phyloP scores from a whole-genome alignment of 2,329 filamentous ascomycete species.

The Pseudodiploospora longispora region DNA sequence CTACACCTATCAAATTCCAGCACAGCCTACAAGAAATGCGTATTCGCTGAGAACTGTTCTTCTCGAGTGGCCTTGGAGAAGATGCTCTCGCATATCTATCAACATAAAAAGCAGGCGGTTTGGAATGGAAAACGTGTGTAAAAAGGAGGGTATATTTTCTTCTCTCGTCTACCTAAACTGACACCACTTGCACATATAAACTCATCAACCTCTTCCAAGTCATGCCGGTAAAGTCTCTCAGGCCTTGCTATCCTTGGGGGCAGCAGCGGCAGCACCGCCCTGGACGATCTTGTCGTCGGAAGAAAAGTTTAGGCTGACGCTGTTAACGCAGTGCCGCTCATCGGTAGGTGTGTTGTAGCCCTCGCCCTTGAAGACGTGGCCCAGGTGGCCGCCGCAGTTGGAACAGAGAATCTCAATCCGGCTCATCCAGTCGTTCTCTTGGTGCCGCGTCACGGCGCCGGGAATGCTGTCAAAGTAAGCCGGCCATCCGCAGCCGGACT shows the following conservation, averaged over 20 bases:
- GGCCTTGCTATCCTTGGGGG: conserved; percentile 29
- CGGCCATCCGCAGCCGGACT: conserved; percentile 93
- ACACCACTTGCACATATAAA: no score
- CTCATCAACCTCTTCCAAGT: no score
- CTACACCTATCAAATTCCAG: no score
- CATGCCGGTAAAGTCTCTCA: conserved; percentile 7
- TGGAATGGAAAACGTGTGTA: no score
- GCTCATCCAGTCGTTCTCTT: conserved; percentile 75
- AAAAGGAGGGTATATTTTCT: no score
- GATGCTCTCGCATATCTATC: no score
- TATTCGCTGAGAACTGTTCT: no score
- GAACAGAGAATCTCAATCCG: conserved; percentile 90
- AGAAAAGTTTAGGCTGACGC: conserved; percentile 77
- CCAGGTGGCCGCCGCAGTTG: conserved; percentile 89
- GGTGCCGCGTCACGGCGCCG: conserved; percentile 76
- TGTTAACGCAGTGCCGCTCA: conserved; percentile 96
- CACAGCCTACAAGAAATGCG: no score
- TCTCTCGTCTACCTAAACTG: no score
- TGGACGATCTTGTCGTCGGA: conserved; percentile 48
- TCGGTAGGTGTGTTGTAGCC: conserved; percentile 79
- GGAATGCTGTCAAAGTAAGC: conserved; percentile 96
- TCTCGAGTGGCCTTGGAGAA: no score
- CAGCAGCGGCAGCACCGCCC: conserved; percentile 9
- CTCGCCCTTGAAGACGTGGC: conserved; percentile 93
- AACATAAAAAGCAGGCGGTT: no score